A percentile compares a stretch with the other conserved stretches of the same genome.
These are phyloP conservation scores for Simmondsia chinensis DNA, from an alignment of 148 eudicot species.

Conservation along the genomic window DNA sequence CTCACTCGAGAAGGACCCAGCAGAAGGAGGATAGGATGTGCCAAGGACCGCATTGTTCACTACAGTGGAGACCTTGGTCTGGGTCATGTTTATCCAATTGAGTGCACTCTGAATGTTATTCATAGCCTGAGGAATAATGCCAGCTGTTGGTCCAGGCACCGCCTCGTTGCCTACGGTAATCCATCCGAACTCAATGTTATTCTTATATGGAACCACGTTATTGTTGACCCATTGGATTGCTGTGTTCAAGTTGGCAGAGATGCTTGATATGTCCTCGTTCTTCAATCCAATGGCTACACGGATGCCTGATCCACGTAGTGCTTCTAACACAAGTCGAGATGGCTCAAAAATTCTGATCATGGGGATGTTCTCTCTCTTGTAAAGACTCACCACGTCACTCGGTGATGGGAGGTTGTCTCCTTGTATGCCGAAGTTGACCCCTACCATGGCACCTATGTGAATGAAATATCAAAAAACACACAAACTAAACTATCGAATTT, in stretches of 20 bases:
- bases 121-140: conserved; percentile 12
- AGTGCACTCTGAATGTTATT: conserved; percentile 4
- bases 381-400: conserved; percentile 1
- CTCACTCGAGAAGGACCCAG: conserved; percentile 1
- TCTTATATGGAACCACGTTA: conserved; percentile 3
- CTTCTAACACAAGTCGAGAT: neutral
- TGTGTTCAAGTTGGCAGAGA: conserved; percentile 1
- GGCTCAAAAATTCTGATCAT: conserved; percentile 12
- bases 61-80: conserved; percentile 10
- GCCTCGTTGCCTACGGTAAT: conserved; percentile 18
- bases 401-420: conserved; percentile 16
- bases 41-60: neutral
- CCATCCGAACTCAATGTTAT: conserved; percentile 6
- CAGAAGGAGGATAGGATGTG: conserved; percentile 10
- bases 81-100: neutral
- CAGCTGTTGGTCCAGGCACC: conserved; percentile 2
- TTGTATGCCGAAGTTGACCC: conserved; percentile 10
- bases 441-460: conserved; percentile 19
- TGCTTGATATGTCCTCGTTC: conserved; percentile 2
- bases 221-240: conserved; percentile 9
- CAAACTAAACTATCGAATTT: no score
- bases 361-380: conserved; percentile 3
- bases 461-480: no score
- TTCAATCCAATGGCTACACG: conserved; percentile 2
- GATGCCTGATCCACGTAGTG: conserved; percentile 9